phyloP scores from a whole-genome alignment of 306 rosid species.

The Prinsepia uniflora region DNA sequence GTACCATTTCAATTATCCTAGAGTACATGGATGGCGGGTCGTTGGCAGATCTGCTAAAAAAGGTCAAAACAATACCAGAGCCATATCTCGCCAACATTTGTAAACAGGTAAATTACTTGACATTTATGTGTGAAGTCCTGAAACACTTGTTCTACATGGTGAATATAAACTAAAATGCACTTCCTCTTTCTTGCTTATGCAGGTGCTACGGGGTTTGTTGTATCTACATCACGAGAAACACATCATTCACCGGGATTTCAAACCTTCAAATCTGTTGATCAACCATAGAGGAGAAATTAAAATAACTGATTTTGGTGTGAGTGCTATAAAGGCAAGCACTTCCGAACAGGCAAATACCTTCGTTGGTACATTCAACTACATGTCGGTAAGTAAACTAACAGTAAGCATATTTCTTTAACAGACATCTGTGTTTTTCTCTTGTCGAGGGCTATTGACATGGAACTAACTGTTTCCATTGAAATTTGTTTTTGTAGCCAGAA shows the following conservation, averaged over 20 bases:
- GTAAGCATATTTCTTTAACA: neutral
- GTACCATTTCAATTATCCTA: conserved; percentile 79
- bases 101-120: conserved; percentile 61
- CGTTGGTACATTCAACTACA: conserved; percentile 87
- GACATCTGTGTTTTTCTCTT: neutral
- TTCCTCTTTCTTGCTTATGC: conserved; percentile 27
- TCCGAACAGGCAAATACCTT: conserved; percentile 92
- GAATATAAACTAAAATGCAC: conserved; percentile 19
- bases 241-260: conserved; percentile 91
- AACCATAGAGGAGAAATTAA: conserved; percentile 94
- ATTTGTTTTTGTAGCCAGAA: conserved; percentile 74
- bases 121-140: conserved; percentile 7
- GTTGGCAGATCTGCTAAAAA: conserved; percentile 75
- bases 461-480: conserved; percentile 20
- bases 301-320: conserved; percentile 98
- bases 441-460: neutral
- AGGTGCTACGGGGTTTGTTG: conserved; percentile 84
- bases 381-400: conserved; percentile 78
- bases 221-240: conserved; percentile 94
- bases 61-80: conserved; percentile 81
- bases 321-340: conserved; percentile 89
- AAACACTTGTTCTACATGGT: conserved; percentile 10
- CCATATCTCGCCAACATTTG: conserved; percentile 73
- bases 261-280: conserved; percentile 85
- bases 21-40: conserved; percentile 99